Conservation (phyloP, 345 rosid species). For the Salix caprea region DNA sequence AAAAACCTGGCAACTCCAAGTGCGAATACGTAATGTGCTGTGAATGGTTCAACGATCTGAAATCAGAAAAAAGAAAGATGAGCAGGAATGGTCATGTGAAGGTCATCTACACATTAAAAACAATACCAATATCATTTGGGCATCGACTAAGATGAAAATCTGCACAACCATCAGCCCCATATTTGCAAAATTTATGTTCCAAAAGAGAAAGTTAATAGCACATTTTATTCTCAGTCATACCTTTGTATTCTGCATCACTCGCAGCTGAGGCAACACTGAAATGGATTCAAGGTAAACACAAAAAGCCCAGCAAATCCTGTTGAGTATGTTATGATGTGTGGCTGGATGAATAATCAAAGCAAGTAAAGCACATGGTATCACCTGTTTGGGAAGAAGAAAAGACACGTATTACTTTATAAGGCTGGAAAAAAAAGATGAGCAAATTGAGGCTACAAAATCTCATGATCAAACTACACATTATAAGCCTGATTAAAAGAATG, state of each 20-base stretch:
- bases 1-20: slow-evolving; percentile 31
- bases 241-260: slow-evolving; percentile 33
- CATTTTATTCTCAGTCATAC: background rate
- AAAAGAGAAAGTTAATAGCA: background rate
- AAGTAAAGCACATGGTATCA: slow-evolving; percentile 24
- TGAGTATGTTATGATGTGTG: slow-evolving; percentile 17
- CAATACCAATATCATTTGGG: background rate
- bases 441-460: background rate
- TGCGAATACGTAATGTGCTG: slow-evolving; percentile 31
- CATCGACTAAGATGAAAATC: background rate
- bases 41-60: slow-evolving; percentile 33
- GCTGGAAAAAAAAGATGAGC: background rate
- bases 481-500: too few relatives aligned
- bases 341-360: slow-evolving; percentile 24
- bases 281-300: slow-evolving; percentile 33
- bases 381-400: slow-evolving; percentile 8
- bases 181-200: background rate
- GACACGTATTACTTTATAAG: background rate
- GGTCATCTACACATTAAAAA: background rate
- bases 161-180: background rate
- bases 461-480: background rate
- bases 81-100: background rate
- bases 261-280: slow-evolving; percentile 30
- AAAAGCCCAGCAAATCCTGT: slow-evolving; percentile 28
- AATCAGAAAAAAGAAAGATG: background rate